Percentiles rank a stretch among this genome's conserved stretches.
phyloP scores from a whole-genome alignment of 2,329 filamentous ascomycete species.

The Cladosporium sp. region DNA sequence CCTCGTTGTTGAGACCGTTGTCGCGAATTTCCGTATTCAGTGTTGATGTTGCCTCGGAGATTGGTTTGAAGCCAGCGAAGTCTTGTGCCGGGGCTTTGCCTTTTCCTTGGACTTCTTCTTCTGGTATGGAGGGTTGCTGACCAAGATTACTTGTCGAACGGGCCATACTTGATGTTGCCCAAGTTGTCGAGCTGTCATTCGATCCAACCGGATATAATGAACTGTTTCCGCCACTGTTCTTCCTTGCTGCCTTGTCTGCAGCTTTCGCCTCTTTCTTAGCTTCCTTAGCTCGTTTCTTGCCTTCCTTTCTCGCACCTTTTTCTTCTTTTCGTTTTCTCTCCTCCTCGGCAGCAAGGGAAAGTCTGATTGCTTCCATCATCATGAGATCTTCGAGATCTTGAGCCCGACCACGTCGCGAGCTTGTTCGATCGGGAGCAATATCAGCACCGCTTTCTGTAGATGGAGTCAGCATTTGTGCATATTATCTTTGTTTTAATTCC shows the following conservation, averaged over 20 bases:
- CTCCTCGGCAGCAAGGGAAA: slow-evolving; percentile 89
- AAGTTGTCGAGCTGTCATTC: slow-evolving; percentile 32
- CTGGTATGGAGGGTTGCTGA: slow-evolving; percentile 31
- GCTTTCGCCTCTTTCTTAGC: slow-evolving; percentile 62
- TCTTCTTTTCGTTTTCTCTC: slow-evolving; percentile 83
- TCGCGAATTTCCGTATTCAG: slow-evolving; percentile 30
- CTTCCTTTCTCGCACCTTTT: slow-evolving; percentile 73
- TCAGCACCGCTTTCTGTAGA: slow-evolving; percentile 26
- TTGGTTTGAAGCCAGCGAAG: slow-evolving; percentile 37
- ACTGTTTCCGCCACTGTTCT: slow-evolving; percentile 51
- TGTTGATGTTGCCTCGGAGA: slow-evolving; percentile 40
- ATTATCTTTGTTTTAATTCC: no score
- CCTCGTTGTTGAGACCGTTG: slow-evolving; percentile 19
- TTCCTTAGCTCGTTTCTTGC: slow-evolving; percentile 80
- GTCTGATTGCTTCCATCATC: slow-evolving; percentile 92
- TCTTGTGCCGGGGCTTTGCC: slow-evolving; percentile 45
- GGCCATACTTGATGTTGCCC: slow-evolving; percentile 29
- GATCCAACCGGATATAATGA: slow-evolving; percentile 47
- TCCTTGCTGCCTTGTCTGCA: slow-evolving; percentile 48
- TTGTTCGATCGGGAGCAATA: slow-evolving; percentile 39
- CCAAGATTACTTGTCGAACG: slow-evolving; percentile 51
- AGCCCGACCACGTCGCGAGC: slow-evolving; percentile 59
- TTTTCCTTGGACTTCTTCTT: slow-evolving; percentile 35
- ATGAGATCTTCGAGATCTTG: slow-evolving; percentile 96
- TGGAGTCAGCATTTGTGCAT: slow-evolving; percentile 19